A percentile compares a stretch with the other conserved stretches of the same genome.
phyloP scores from a whole-genome alignment of 1,284 basidiomycete species.

The Sphagnurus paluster region DNA sequence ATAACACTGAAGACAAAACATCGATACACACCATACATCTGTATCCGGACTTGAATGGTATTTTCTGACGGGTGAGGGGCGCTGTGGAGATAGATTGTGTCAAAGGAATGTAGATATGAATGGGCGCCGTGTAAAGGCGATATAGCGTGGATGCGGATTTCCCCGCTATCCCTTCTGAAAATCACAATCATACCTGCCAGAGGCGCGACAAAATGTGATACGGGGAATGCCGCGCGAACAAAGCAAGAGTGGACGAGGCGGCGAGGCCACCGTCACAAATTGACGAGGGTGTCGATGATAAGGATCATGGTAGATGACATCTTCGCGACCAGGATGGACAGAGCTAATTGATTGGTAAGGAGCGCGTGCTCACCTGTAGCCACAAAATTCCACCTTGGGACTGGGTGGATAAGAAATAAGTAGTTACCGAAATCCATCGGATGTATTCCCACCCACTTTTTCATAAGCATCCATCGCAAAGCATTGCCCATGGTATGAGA shows the following conservation, averaged over 20 bases:
- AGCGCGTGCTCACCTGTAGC: slow-evolving; percentile 78
- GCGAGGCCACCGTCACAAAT: not conserved
- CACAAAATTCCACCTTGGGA: slow-evolving; percentile 98
- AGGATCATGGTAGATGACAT: not conserved
- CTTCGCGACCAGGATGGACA: slow-evolving; percentile 5
- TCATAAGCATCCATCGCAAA: slow-evolving; percentile 98
- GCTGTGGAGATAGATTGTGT: slow-evolving; percentile 37
- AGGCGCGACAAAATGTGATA: not conserved
- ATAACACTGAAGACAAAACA: not conserved
- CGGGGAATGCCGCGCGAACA: slow-evolving; percentile 11
- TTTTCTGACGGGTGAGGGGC: slow-evolving; percentile 97
- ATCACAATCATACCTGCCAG: not conserved
- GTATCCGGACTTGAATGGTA: slow-evolving; percentile 93
- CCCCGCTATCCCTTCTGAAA: not conserved
- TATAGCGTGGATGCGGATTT: not conserved
- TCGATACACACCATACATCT: slow-evolving; percentile 94
- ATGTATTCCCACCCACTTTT: slow-evolving; percentile 66
- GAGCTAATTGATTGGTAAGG: slow-evolving; percentile 11
- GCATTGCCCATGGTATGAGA: slow-evolving; percentile 96
- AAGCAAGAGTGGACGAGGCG: slow-evolving; percentile 12
- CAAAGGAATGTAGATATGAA: not conserved
- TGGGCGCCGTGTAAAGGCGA: not conserved
- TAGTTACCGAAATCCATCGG: slow-evolving; percentile 6
- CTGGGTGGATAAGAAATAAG: slow-evolving; percentile 41
- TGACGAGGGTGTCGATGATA: not conserved